Base-by-base conservation (phyloP, 495 filamentous ascomycete species). In the Penicillium longicatenatum region DNA sequence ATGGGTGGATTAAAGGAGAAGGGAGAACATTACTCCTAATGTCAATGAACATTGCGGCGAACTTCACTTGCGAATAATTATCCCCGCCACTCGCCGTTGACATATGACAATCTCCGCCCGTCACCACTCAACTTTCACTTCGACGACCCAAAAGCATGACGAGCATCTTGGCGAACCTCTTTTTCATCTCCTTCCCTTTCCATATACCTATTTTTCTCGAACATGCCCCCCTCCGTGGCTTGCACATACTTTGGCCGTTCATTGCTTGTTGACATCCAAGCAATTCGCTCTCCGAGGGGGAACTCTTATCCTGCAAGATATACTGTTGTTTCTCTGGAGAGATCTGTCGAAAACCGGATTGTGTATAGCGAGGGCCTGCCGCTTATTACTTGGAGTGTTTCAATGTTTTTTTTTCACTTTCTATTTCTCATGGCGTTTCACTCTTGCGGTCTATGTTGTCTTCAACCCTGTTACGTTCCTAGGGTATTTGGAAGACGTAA, bases 1-100 rank as follows among this genome's bases (percentile, higher is more conserved):
- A 94, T 98, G 68, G 94, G 94, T 54, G 94, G 95, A 31, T 75
- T 98, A 54, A 95, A 91, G 74, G 95, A 98, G 82, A 96, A 92
- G 78, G 83, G 86, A 60, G 70, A 78, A 26, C 60, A 66, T 62
- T 77, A 74, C 64, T 69, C 68, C 30, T 79, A 72, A 61, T 63
- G 54, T 46, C 49, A 55, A 45, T 19, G 39, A 33, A 26, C 54
- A 22, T 14, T 8, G 37, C 29, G 51, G 22, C 39, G 19, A 9
- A 54, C 22, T 12, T 20, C 2, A 6, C 42, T 14, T n/a, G 37
- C 22, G 19, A 21, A 19, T 20, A 41, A 43, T n/a, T 43, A 21
- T 37, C 50, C 37, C 47, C 14, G 3, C 11, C n/a, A 8, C 6
- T 24, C 29, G 30, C 24, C 30, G 21, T 22, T 33, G 16, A 21